These are phyloP conservation scores for Irpex sp. DNA, from an alignment of 1,284 basidiomycete species.

Conservation along the genomic window DNA sequence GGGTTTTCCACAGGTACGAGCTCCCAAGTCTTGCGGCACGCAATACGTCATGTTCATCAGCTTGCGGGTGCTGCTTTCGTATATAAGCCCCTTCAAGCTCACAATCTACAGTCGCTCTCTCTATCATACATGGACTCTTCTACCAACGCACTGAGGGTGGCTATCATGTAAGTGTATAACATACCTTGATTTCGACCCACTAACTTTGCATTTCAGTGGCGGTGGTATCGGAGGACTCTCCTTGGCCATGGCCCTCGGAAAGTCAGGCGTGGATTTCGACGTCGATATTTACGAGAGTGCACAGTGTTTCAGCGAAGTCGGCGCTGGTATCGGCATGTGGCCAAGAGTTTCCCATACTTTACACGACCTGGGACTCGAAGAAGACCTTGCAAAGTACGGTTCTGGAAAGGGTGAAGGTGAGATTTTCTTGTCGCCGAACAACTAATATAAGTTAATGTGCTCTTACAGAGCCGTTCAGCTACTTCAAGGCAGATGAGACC, in stretches of 20 bases:
- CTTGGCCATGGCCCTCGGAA: constrained; percentile 44
- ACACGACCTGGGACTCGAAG: constrained; percentile 27
- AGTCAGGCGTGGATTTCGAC: constrained; percentile 43
- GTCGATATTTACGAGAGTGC: constrained; percentile 51
- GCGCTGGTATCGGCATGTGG: constrained; percentile 45
- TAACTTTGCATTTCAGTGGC: constrained; percentile 35
- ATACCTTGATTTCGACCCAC: no score
- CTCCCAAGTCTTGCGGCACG: no score
- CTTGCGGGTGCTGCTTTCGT: no score
- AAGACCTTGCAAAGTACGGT: constrained; percentile 21
- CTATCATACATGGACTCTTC: no score
- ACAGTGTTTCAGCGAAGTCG: constrained; percentile 43
- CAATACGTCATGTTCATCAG: no score
- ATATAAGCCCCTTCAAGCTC: no score
- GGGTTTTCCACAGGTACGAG: no score
- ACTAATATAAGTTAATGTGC: no score
- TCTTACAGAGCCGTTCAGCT: not conserved
- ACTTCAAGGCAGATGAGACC: not conserved
- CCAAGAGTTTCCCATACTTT: constrained; percentile 32
- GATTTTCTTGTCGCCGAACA: not conserved
- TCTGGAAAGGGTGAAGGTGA: not conserved
- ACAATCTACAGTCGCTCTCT: no score
- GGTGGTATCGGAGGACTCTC: constrained; percentile 46
- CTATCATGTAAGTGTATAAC: no score
- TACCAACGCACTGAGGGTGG: no score